These are phyloP conservation scores for Syzygium malaccense DNA, from an alignment of 441 rosid genomes.

Conservation along the genomic window DNA sequence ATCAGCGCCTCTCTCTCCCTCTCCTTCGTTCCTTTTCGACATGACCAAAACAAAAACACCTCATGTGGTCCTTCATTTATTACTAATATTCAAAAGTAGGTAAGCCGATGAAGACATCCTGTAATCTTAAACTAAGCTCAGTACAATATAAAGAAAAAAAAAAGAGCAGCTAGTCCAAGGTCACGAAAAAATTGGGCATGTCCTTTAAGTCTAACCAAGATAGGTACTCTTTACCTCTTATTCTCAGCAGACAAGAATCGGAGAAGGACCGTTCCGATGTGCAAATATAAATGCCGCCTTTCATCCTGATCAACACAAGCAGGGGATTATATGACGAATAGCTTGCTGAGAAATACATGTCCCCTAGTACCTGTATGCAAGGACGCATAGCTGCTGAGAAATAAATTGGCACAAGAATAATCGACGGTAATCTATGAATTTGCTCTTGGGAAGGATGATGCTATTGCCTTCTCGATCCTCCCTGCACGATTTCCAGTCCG, in stretches of 20 bases:
- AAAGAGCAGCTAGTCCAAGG: background rate
- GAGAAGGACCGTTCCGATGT: background rate
- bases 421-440: background rate
- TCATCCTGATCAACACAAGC: background rate
- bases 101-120: background rate
- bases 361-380: accelerated
- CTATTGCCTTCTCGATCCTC: background rate
- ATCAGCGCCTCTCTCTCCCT: background rate
- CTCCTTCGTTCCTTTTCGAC: background rate
- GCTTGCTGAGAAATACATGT: too few relatives aligned
- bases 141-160: too few relatives aligned
- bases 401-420: background rate
- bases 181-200: background rate
- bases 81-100: background rate
- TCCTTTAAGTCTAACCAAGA: background rate
- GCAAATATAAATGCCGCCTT: background rate
- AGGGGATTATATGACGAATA: too few relatives aligned
- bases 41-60: background rate
- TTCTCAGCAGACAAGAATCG: background rate
- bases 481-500: background rate
- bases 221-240: background rate
- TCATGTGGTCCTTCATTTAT: background rate
- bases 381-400: background rate
- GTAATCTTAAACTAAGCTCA: background rate
- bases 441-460: background rate